Base-by-base conservation (phyloP, 1,139 yeast genomes). In the Pneumocystis wakefieldiae region DNA sequence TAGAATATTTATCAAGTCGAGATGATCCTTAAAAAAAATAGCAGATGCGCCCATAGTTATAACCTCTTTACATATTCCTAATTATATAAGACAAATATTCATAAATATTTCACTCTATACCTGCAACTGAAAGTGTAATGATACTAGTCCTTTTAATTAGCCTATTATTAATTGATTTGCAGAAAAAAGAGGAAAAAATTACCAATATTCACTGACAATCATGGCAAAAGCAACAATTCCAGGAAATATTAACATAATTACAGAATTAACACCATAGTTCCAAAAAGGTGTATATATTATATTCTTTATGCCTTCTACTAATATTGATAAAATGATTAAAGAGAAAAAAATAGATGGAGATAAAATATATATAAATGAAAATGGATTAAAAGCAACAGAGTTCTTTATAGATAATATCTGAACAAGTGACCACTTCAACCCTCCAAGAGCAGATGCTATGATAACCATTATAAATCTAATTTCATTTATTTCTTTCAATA, bases 361-460 rank as follows among this genome's bases (percentile, higher is more conserved):
- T 29, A 92, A 75, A 70, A 87, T 87, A 70, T 87, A 80, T 61
- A 92, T 89, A 3, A 97, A 89, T 60, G 85, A 78, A 37, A 92
- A 82, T 2, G 97, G 95, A 70, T 90, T 89, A 63, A 78, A 75
- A 29, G 85, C 83, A 68, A 80, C 77, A 36, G 78, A 78, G 69
- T 84, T 83, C 64, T 78, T 80, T 68, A 83, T 84, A 64, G 92
- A 76, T 19, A 91, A 78, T 37, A 92, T 73, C 72, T 92, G 97
- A 2, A 97, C 90, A 68, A 90, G 81, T 0, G 96, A 91, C 98
- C 98, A 92, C 68, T 98, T 80, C 63, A 92, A 76, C 0, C 98
- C 98, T 29, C 95, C 86, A 75, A 89, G 80, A 72, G 86, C 80
- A 3, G 95, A 83, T 3, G 96, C 92, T 1, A 82, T 74, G 38